Conservation (phyloP, 73 alveolate species). For the Paramecium primaurelia region DNA sequence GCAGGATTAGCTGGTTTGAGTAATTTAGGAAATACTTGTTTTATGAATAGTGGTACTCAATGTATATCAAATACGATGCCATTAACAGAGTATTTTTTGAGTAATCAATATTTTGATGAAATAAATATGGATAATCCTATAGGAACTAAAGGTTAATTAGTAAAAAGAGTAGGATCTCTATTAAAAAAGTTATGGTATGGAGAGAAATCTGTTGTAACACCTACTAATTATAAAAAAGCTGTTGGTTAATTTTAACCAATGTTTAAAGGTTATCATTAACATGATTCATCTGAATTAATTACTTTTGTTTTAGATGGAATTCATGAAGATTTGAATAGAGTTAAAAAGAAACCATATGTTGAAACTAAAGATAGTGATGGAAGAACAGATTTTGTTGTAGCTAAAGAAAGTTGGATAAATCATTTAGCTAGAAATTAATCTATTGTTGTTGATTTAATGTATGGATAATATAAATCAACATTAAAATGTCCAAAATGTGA, state of each 20-base stretch:
- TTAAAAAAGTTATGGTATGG: slow-evolving; percentile 61
- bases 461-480: slow-evolving; percentile 93
- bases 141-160: slow-evolving; percentile 88
- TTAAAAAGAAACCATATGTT: slow-evolving; percentile 84
- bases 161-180: slow-evolving; percentile 18
- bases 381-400: slow-evolving; percentile 83
- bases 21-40: slow-evolving; percentile 99
- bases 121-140: slow-evolving; percentile 87
- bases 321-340: slow-evolving; percentile 96
- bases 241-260: slow-evolving; percentile 53
- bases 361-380: slow-evolving; percentile 73
- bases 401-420: slow-evolving; percentile 88
- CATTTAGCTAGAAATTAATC: slow-evolving; percentile 91
- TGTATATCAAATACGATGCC: slow-evolving; percentile 86
- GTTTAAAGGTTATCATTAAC: slow-evolving; percentile 58
- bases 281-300: slow-evolving; percentile 78
- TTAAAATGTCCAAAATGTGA: slow-evolving; percentile 91
- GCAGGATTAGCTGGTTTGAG: slow-evolving; percentile 88
- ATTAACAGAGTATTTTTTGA: slow-evolving; percentile 85
- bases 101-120: slow-evolving; percentile 69
- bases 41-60: slow-evolving; percentile 95
- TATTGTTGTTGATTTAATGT: slow-evolving; percentile 90
- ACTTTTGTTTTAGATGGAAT: slow-evolving; percentile 86
- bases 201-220: slow-evolving; percentile 22
- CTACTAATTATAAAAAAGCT: slow-evolving; percentile 45